Conservation (phyloP, 169 alveolate species). For the Cryptosporidium sp. region DNA sequence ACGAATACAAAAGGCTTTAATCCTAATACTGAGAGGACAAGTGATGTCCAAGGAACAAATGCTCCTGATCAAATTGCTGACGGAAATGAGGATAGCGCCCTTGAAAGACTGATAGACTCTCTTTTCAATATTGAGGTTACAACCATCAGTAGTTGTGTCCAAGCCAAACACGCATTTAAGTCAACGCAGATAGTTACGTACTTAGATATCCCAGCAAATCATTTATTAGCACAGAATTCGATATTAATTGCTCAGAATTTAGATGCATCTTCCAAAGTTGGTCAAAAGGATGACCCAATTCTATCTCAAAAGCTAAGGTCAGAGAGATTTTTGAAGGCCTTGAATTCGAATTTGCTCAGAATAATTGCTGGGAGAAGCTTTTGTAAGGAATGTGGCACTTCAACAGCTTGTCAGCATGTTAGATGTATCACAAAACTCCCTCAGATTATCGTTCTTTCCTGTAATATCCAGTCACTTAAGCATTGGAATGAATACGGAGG, state of each 20-base stretch:
- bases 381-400: slow-evolving; percentile 29
- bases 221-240: background rate
- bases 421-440: slow-evolving; percentile 42
- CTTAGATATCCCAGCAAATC: slow-evolving; percentile 2
- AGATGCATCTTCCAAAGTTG: background rate
- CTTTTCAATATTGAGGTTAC: slow-evolving; percentile 43
- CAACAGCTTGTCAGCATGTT: slow-evolving; percentile 64
- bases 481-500: slow-evolving; percentile 58
- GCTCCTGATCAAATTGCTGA: background rate
- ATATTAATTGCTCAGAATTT: background rate
- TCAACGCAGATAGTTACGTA: slow-evolving; percentile 2
- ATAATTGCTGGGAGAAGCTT: slow-evolving; percentile 50
- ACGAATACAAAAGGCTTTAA: background rate
- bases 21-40: background rate
- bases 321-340: slow-evolving; percentile 16
- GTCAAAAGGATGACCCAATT: background rate
- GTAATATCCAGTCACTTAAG: slow-evolving; percentile 18
- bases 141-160: slow-evolving; percentile 48
- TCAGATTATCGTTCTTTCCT: slow-evolving; percentile 15
- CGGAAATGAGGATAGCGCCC: background rate
- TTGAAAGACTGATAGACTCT: background rate
- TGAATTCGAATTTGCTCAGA: slow-evolving; percentile 16
- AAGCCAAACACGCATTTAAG: slow-evolving; percentile 16
- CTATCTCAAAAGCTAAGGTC: background rate
- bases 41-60: background rate